phyloP scores from a whole-genome alignment of 192 early-diverging fungal species.

The Gonapodya sp. region DNA sequence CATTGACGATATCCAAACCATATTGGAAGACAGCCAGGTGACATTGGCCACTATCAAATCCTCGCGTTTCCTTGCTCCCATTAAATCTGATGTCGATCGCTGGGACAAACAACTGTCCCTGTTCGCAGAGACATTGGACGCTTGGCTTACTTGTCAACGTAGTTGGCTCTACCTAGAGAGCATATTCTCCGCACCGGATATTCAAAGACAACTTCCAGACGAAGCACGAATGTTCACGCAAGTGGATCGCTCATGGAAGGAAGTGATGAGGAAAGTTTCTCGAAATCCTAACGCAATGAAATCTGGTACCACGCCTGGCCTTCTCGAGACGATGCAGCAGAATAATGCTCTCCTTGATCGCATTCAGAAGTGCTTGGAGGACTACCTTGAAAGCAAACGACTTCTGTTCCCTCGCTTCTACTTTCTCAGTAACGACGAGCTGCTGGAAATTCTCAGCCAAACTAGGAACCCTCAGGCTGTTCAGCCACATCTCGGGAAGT shows the following conservation, averaged over 20 bases:
- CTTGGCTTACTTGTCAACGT: slow-evolving; percentile 55
- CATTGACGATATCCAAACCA: slow-evolving; percentile 54
- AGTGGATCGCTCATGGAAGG: slow-evolving; percentile 47
- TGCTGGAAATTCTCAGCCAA: slow-evolving; percentile 57
- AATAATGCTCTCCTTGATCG: slow-evolving; percentile 45
- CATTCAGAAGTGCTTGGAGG: slow-evolving; percentile 54
- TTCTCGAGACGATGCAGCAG: slow-evolving; percentile 41
- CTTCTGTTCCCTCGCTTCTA: slow-evolving; percentile 57
- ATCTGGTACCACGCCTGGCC: slow-evolving; percentile 41
- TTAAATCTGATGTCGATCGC: slow-evolving; percentile 50
- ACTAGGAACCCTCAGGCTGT: slow-evolving; percentile 51
- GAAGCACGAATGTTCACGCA: slow-evolving; percentile 50
- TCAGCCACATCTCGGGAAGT: slow-evolving; percentile 43
- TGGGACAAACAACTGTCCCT: slow-evolving; percentile 52
- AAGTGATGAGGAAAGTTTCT: slow-evolving; percentile 40
- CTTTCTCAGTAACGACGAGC: slow-evolving; percentile 48
- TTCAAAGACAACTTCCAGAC: slow-evolving; percentile 52
- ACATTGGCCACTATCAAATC: slow-evolving; percentile 60
- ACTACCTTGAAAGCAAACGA: slow-evolving; percentile 57
- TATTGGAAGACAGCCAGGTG: slow-evolving; percentile 57
- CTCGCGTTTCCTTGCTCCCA: slow-evolving; percentile 50
- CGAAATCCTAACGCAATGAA: slow-evolving; percentile 50
- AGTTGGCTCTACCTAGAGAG: slow-evolving; percentile 56
- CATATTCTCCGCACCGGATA: slow-evolving; percentile 57
- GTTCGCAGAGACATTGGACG: slow-evolving; percentile 41